These are phyloP conservation scores for Citrullus mucosospermus DNA, from an alignment of 306 rosid species.

Conservation along the genomic window DNA sequence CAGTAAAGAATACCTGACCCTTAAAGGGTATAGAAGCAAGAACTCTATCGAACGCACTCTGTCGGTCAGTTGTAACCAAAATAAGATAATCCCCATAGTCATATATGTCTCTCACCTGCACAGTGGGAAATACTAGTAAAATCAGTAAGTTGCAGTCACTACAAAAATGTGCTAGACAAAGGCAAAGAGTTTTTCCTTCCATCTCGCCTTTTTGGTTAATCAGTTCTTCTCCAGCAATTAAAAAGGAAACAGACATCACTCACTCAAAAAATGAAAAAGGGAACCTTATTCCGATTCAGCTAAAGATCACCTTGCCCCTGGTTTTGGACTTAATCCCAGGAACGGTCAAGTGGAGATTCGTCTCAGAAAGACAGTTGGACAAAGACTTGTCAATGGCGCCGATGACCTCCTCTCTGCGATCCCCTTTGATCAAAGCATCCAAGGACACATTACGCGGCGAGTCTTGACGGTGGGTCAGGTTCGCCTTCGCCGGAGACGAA, in stretches of 20 bases:
- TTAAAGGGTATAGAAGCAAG: conserved; percentile 96
- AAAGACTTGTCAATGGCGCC: conserved; percentile 27
- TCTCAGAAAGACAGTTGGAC: conserved; percentile 60
- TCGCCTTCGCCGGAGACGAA: conserved; percentile 26
- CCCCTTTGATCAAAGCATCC: conserved; percentile 33
- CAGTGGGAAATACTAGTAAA: not conserved
- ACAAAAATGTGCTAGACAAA: not conserved
- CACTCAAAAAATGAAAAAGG: not conserved
- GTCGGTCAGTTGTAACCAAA: conserved; percentile 83
- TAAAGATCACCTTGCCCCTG: conserved; percentile 64
- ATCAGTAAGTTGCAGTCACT: not conserved
- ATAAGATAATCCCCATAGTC: conserved; percentile 73
- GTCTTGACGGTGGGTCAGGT: conserved; percentile 15
- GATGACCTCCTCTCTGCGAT: conserved; percentile 33
- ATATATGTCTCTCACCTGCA: conserved; percentile 85
- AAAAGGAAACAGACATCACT: not conserved
- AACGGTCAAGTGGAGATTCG: conserved; percentile 62
- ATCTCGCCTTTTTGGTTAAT: not conserved
- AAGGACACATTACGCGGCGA: conserved; percentile 18
- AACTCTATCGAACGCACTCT: conserved; percentile 92
- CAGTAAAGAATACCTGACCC: conserved; percentile 56
- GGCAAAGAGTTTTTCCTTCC: not conserved
- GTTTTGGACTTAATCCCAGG: conserved; percentile 72
- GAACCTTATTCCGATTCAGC: not conserved
- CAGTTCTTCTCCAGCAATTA: not conserved